Conservation (phyloP, 2,329 filamentous ascomycete species). For the Fusarium sublunatum region DNA sequence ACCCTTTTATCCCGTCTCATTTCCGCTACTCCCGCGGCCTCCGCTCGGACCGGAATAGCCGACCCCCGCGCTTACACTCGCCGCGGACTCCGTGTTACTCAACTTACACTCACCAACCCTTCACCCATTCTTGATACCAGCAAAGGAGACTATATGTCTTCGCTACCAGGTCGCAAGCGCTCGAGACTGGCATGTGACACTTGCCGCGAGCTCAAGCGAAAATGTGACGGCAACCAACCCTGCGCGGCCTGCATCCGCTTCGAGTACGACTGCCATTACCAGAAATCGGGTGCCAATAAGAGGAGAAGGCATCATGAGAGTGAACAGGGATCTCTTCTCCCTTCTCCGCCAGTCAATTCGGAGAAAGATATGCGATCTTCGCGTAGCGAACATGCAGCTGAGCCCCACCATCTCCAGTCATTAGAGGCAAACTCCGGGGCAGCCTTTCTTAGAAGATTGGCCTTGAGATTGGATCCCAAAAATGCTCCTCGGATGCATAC, state of each 20-base stretch:
- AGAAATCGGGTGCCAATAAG: slow-evolving; percentile 40
- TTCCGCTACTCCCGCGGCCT: slow-evolving; percentile 18
- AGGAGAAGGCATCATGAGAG: slow-evolving; percentile 22
- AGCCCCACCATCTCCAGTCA: slow-evolving; percentile 51
- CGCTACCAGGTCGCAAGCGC: slow-evolving; percentile 48
- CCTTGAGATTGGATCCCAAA: slow-evolving; percentile 63
- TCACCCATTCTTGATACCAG: not conserved
- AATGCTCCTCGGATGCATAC: slow-evolving; percentile 64
- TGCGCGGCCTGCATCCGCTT: slow-evolving; percentile 65
- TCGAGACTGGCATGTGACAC: slow-evolving; percentile 61
- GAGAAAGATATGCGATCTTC: slow-evolving; percentile 4
- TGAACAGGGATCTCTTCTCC: not conserved
- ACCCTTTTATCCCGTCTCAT: not conserved
- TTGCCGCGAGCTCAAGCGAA: slow-evolving; percentile 66
- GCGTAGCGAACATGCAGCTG: slow-evolving; percentile 16
- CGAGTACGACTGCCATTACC: slow-evolving; percentile 65
- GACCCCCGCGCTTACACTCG: slow-evolving; percentile 6
- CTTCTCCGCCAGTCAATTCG: slow-evolving; percentile 3
- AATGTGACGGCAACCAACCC: slow-evolving; percentile 64
- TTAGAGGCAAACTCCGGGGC: slow-evolving; percentile 68
- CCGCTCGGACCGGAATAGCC: slow-evolving; percentile 33
- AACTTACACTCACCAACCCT: not conserved
- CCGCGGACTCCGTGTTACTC: not conserved
- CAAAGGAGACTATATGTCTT: slow-evolving; percentile 27
- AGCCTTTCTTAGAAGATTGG: slow-evolving; percentile 65